These are phyloP conservation scores for Barnettozyma sp. DNA, from an alignment of 805 yeast species.

Conservation along the genomic window DNA sequence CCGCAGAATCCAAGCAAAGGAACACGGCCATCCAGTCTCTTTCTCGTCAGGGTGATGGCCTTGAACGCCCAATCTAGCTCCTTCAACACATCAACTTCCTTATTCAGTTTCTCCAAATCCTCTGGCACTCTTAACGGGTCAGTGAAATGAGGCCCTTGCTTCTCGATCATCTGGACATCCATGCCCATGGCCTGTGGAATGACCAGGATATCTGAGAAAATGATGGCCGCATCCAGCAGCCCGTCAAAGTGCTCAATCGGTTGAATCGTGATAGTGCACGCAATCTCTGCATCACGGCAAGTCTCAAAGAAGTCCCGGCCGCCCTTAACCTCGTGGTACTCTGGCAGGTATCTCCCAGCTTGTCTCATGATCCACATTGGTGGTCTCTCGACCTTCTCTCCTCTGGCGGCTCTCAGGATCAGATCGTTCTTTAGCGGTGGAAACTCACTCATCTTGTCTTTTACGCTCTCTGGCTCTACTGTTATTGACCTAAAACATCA, in stretches of 20 bases:
- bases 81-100: slow-evolving; percentile 63
- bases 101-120: slow-evolving; percentile 54
- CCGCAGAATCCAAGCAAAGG: slow-evolving; percentile 95
- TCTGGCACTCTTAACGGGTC: slow-evolving; percentile 73
- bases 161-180: slow-evolving; percentile 88
- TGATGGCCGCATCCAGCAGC: slow-evolving; percentile 91
- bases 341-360: slow-evolving; percentile 91
- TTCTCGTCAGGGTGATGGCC: slow-evolving; percentile 87
- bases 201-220: slow-evolving; percentile 90
- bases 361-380: slow-evolving; percentile 98
- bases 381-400: slow-evolving; percentile 86
- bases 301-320: slow-evolving; percentile 86
- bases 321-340: slow-evolving; percentile 85
- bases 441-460: slow-evolving; percentile 39
- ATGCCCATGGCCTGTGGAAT: slow-evolving; percentile 98
- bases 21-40: slow-evolving; percentile 79
- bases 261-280: slow-evolving; percentile 90
- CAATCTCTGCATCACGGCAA: slow-evolving; percentile 92
- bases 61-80: slow-evolving; percentile 92
- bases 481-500: too few relatives aligned
- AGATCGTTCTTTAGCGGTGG: slow-evolving; percentile 83
- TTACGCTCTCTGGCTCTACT: too few relatives aligned
- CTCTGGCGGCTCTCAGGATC: slow-evolving; percentile 85
- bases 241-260: slow-evolving; percentile 89
- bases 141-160: slow-evolving; percentile 90